Evolutionary conservation across 805 yeast genomes (phyloP).

Genomic region (Lachancea waltii): DNA sequence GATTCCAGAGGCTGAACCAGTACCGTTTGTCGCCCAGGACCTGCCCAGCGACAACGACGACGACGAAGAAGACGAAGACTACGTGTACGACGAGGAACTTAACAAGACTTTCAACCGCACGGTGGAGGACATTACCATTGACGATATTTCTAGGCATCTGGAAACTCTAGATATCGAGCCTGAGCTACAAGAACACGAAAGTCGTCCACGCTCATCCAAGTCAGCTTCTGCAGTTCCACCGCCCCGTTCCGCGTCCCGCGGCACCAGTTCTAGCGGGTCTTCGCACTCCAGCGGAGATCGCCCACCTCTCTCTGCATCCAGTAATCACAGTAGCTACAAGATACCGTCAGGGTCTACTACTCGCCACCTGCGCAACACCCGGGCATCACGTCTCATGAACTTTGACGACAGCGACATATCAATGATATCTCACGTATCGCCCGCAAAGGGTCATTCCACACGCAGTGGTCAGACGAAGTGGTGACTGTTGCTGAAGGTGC

Average conservation of each 20-base stretch:
- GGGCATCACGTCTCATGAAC: constrained; percentile 17
- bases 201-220: not conserved
- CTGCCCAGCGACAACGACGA: constrained; percentile 29
- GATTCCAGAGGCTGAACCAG: constrained; percentile 10
- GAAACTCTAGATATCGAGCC: constrained; percentile 31
- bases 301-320: constrained; percentile 4
- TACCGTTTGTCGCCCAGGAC: constrained; percentile 28
- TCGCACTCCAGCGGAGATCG: constrained; percentile 11
- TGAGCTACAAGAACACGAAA: constrained; percentile 9
- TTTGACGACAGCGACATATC: constrained; percentile 33
- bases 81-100: constrained; percentile 32
- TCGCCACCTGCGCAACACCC: constrained; percentile 22
- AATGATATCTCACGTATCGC: constrained; percentile 32
- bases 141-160: constrained; percentile 33
- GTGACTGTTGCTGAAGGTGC: constrained; percentile 1
- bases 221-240: not conserved
- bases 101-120: constrained; percentile 34
- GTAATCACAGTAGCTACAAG: constrained; percentile 16
- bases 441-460: constrained; percentile 28
- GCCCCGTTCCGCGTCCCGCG: not conserved
- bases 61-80: constrained; percentile 33
- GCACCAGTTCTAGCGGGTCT: too few relatives aligned
- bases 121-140: constrained; percentile 35
- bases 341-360: constrained; percentile 27
- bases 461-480: constrained; percentile 26